These are phyloP conservation scores for Staphylotrichum longicolle DNA, from an alignment of 495 filamentous ascomycete species.

Conservation along the genomic window DNA sequence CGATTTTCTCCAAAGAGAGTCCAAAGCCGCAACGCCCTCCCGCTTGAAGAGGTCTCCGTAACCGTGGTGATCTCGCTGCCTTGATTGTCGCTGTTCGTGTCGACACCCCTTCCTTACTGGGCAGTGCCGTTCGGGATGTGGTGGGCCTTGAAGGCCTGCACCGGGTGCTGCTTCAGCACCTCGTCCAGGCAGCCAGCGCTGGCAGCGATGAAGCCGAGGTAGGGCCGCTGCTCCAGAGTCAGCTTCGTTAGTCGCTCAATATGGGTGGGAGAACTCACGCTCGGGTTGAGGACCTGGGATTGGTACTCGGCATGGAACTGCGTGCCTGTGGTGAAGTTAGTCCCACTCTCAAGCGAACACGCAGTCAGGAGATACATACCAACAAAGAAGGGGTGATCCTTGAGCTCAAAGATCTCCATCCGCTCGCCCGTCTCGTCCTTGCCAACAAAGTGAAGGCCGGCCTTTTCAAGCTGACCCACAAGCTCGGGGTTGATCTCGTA, in stretches of 20 bases:
- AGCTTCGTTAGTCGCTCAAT: neutral
- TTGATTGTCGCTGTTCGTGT: neutral
- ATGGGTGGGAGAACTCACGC: slow-evolving; percentile 12
- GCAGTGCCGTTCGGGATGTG: slow-evolving; percentile 10
- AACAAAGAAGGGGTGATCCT: slow-evolving; percentile 88
- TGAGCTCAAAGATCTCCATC: slow-evolving; percentile 89
- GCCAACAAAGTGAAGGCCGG: slow-evolving; percentile 65
- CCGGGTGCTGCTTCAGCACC: slow-evolving; percentile 21
- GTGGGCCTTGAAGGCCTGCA: slow-evolving; percentile 16
- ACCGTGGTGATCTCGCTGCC: too few species aligned
- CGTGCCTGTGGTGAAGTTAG: slow-evolving; percentile 10
- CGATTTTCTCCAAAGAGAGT: neutral
- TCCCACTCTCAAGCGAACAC: neutral
- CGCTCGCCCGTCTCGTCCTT: slow-evolving; percentile 80
- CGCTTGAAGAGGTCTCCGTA: neutral
- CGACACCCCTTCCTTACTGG: neutral
- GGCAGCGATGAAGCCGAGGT: slow-evolving; percentile 24
- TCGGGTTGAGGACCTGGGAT: slow-evolving; percentile 21
- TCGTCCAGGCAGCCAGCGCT: slow-evolving; percentile 21
- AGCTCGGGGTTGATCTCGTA: slow-evolving; percentile 74
- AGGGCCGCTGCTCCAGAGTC: slow-evolving; percentile 14
- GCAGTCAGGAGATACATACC: slow-evolving; percentile 31
- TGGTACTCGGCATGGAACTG: slow-evolving; percentile 33
- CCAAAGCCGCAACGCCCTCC: slow-evolving; percentile 2
- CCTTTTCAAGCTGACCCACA: slow-evolving; percentile 55